Evolutionary conservation across 345 rosid species (phyloP).

Genomic region (Eutrema yunnanense): DNA sequence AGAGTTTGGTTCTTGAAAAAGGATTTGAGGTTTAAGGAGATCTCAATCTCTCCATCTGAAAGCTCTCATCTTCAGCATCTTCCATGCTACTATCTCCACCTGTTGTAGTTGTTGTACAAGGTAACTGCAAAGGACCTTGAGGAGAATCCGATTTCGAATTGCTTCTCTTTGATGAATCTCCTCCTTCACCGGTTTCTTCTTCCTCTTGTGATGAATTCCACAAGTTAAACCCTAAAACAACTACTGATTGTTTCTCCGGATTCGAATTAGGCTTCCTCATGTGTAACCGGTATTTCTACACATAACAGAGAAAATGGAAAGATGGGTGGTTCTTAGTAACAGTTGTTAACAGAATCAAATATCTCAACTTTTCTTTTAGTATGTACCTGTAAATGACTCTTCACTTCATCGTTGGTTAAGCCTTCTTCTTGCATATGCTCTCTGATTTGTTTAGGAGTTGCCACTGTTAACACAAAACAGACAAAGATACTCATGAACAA

Average conservation of each 20-base stretch:
- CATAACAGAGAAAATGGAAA: not conserved
- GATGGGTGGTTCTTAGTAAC: conserved; percentile 1
- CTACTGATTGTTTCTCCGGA: conserved; percentile 42
- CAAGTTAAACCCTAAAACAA: conserved; percentile 50
- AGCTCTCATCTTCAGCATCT: conserved; percentile 63
- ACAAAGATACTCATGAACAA: not conserved
- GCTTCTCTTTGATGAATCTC: conserved; percentile 47
- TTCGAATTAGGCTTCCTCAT: conserved; percentile 41
- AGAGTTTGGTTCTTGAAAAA: conserved; percentile 36
- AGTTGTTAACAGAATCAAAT: not conserved
- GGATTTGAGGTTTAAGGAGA: conserved; percentile 36
- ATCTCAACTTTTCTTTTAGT: not conserved
- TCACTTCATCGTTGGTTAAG: conserved; percentile 95
- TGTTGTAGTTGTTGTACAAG: conserved; percentile 32
- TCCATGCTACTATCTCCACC: conserved; percentile 73
- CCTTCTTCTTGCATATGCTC: conserved; percentile 96
- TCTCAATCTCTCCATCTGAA: conserved; percentile 36
- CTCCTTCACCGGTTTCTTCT: conserved; percentile 22
- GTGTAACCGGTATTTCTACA: conserved; percentile 85
- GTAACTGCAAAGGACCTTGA: conserved; percentile 72
- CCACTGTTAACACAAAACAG: conserved; percentile 41
- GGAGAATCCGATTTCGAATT: conserved; percentile 66
- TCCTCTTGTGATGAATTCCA: conserved; percentile 52
- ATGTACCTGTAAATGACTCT: conserved; percentile 90
- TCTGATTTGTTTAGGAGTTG: conserved; percentile 95